Conservation (phyloP, 108 stramenopile genomes). For the Discostella stelligeroides region DNA sequence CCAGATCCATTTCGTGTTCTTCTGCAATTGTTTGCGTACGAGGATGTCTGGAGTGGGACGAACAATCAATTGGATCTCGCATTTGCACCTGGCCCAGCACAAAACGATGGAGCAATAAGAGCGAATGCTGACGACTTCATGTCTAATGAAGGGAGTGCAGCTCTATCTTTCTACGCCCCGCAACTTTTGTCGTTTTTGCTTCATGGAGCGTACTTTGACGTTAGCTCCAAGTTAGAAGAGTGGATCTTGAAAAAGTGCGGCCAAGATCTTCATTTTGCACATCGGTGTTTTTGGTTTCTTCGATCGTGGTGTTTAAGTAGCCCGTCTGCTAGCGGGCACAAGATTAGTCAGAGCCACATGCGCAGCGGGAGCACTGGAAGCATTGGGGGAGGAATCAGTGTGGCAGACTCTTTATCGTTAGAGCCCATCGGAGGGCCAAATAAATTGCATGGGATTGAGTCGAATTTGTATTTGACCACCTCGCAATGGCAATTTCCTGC, state of each 20-base stretch:
- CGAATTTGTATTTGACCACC: slow-evolving; percentile 39
- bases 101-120: slow-evolving; percentile 16
- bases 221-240: slow-evolving; percentile 63
- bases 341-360: slow-evolving; percentile 17
- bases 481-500: slow-evolving; percentile 16
- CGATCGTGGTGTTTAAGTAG: slow-evolving; percentile 79
- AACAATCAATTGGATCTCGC: slow-evolving; percentile 67
- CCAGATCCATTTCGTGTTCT: slow-evolving; percentile 78
- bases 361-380: slow-evolving; percentile 13
- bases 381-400: slow-evolving; percentile 15
- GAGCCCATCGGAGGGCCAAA: slow-evolving; percentile 19
- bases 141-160: slow-evolving; percentile 49
- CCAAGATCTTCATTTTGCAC: slow-evolving; percentile 78
- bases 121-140: neutral
- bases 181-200: slow-evolving; percentile 85
- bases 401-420: slow-evolving; percentile 15
- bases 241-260: slow-evolving; percentile 83
- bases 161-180: slow-evolving; percentile 77
- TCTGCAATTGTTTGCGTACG: slow-evolving; percentile 84
- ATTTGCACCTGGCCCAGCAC: slow-evolving; percentile 51
- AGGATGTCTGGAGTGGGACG: slow-evolving; percentile 62
- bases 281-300: slow-evolving; percentile 88
- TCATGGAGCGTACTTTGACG: slow-evolving; percentile 81
- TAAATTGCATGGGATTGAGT: slow-evolving; percentile 37
- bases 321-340: slow-evolving; percentile 2